phyloP scores from a whole-genome alignment of 208 protist species.

The Phytomonas sp. region DNA sequence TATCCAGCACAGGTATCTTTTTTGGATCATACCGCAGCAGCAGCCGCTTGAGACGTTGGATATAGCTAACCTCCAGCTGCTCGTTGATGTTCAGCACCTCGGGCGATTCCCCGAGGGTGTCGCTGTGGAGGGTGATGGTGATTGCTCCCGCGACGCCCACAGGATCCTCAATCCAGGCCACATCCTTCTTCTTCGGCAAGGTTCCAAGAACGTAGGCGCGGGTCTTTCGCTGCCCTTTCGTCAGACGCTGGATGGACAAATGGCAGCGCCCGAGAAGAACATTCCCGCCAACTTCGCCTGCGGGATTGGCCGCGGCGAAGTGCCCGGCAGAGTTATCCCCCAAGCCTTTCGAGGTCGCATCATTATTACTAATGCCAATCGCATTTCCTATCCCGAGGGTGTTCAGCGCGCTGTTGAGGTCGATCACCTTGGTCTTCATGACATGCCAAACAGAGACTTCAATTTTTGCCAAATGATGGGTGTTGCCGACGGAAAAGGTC shows the following conservation, averaged over 20 bases:
- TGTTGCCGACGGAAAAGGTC: constrained; percentile 73
- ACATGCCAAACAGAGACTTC: constrained; percentile 55
- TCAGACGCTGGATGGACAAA: constrained; percentile 52
- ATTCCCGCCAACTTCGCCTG: constrained; percentile 10
- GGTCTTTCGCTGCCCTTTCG: constrained; percentile 33
- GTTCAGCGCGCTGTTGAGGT: neutral
- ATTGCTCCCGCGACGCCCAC: constrained; percentile 54
- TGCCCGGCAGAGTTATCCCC: constrained; percentile 2
- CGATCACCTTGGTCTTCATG: constrained; percentile 18
- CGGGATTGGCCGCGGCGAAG: neutral
- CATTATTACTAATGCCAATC: neutral
- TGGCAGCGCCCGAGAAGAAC: constrained; percentile 57
- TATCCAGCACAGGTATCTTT: constrained; percentile 50
- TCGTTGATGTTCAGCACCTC: constrained; percentile 23
- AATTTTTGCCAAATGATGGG: constrained; percentile 64
- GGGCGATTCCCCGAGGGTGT: constrained; percentile 37
- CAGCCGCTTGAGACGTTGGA: constrained; percentile 48
- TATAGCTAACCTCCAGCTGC: constrained; percentile 25
- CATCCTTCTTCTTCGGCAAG: constrained; percentile 10
- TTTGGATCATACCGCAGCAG: constrained; percentile 39
- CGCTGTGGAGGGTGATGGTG: constrained; percentile 53
- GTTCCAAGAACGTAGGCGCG: constrained; percentile 35
- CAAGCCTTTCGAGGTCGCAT: neutral
- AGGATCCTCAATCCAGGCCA: constrained; percentile 20
- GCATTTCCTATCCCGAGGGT: too few relatives aligned